Evolutionary conservation across 2,329 filamentous ascomycete genomes (phyloP).

Genomic region (Neoscytalidium dimidiatum): DNA sequence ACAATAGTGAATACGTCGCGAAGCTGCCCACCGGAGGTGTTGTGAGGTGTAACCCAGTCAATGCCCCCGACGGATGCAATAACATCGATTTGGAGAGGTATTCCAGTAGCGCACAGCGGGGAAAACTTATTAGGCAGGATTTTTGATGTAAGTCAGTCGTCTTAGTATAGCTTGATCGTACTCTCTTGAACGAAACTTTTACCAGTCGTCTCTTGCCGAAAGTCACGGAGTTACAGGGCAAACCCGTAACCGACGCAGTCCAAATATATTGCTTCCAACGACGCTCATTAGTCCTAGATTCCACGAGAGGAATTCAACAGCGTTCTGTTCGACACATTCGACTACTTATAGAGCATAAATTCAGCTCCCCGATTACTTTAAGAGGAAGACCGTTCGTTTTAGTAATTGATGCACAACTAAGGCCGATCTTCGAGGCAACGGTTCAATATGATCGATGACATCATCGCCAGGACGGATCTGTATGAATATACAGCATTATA

Average conservation of each 20-base stretch:
- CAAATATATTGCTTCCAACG: too few species aligned
- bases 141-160: background rate
- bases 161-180: background rate
- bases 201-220: background rate
- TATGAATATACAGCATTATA: too few species aligned
- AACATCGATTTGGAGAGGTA: background rate
- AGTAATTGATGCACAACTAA: too few species aligned
- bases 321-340: too few species aligned
- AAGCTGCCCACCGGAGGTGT: conserved; percentile 31
- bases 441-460: background rate
- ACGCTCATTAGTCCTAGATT: too few species aligned
- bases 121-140: background rate
- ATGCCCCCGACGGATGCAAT: conserved; percentile 36
- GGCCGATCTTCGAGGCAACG: too few species aligned
- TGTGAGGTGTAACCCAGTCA: conserved; percentile 41
- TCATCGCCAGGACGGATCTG: background rate
- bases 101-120: background rate
- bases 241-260: too few species aligned
- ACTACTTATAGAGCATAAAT: too few species aligned
- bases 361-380: too few species aligned
- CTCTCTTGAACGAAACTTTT: background rate
- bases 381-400: too few species aligned
- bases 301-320: too few species aligned
- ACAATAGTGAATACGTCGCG: conserved; percentile 51
- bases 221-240: too few species aligned